Conservation (phyloP, 805 yeast genomes). For the Teunomyces atbi region DNA sequence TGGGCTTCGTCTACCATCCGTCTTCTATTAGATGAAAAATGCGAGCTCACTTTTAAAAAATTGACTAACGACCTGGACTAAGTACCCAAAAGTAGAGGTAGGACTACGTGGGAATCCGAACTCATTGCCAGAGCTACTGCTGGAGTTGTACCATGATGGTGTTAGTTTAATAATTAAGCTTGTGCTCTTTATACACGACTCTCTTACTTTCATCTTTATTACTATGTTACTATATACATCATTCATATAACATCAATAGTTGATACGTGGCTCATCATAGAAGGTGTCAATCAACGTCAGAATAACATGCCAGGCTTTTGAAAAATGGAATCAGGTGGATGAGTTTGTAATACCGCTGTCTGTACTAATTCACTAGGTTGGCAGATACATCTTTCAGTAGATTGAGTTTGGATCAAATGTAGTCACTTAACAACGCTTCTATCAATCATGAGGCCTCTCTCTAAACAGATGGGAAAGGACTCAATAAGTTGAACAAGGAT, state of each 20-base stretch:
- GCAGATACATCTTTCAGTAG: no score
- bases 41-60: background rate
- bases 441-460: constrained; percentile 15
- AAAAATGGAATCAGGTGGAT: no score
- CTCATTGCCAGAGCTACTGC: no score
- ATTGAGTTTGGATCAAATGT: no score
- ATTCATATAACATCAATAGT: constrained; percentile 3
- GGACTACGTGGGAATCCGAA: no score
- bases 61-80: no score
- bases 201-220: background rate
- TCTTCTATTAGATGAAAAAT: background rate
- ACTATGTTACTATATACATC: constrained; percentile 3
- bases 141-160: no score
- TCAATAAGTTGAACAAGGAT: constrained; percentile 67
- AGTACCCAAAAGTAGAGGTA: no score
- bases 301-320: no score
- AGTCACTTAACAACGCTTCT: background rate
- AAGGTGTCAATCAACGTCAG: background rate
- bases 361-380: no score
- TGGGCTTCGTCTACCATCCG: background rate
- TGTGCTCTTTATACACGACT: background rate
- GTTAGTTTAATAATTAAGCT: background rate
- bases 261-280: background rate
- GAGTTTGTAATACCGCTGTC: no score
- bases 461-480: constrained; percentile 78